Evolutionary conservation across 192 early-diverging fungal genomes (phyloP).

Genomic region (Backusella sp.): DNA sequence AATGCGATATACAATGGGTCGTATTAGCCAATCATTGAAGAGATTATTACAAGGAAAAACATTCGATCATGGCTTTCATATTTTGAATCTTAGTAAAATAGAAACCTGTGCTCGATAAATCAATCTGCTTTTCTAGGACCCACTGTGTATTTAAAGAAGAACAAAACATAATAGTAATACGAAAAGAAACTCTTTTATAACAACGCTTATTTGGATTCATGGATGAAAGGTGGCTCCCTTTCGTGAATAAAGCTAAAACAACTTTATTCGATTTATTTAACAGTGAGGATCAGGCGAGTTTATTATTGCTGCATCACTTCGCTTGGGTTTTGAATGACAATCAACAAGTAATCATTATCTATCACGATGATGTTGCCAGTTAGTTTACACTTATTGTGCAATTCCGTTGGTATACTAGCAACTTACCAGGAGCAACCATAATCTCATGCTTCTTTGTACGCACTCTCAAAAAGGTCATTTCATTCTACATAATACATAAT

Average conservation of each 20-base stretch:
- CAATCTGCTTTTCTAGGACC: no score
- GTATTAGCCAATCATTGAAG: no score
- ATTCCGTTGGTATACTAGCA: background rate
- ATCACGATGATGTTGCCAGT: background rate
- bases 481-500: slow-evolving; percentile 60
- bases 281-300: background rate
- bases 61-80: no score
- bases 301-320: slow-evolving; percentile 22
- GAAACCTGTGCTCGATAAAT: no score
- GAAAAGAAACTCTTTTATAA: no score
- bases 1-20: no score
- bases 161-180: no score
- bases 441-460: slow-evolving; percentile 95
- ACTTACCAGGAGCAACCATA: slow-evolving; percentile 88
- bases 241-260: background rate
- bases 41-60: no score
- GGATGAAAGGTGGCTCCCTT: no score
- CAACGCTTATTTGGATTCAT: no score
- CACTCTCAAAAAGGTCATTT: slow-evolving; percentile 90
- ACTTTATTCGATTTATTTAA: background rate
- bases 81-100: no score
- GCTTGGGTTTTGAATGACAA: slow-evolving; percentile 76
- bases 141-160: no score
- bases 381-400: background rate
- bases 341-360: slow-evolving; percentile 85